Conservation (phyloP, 306 rosid species). For the Lablab purpureus region DNA sequence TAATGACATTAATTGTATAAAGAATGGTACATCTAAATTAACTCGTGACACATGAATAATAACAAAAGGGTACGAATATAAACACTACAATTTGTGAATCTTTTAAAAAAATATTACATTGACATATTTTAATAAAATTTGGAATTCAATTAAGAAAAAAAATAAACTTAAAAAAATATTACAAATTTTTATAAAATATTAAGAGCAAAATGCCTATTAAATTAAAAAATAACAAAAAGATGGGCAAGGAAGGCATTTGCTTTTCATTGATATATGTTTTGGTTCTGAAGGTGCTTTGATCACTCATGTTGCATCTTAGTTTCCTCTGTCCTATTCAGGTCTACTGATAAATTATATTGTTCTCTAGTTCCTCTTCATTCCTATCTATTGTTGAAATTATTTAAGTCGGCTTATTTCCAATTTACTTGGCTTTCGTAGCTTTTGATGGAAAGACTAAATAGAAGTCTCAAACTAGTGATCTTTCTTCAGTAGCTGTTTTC, state of each 20-base stretch:
- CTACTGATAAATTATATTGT: slow-evolving; percentile 26
- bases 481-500: slow-evolving; percentile 27
- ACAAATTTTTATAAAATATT: no score
- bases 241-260: neutral
- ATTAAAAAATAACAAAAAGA: slow-evolving; percentile 35
- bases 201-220: no score
- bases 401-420: slow-evolving; percentile 10
- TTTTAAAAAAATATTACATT: no score
- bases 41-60: no score
- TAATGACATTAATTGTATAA: no score
- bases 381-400: slow-evolving; percentile 30
- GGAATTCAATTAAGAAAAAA: no score
- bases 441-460: neutral
- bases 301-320: neutral
- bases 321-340: slow-evolving; percentile 11
- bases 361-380: neutral
- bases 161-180: no score
- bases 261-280: neutral
- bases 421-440: neutral
- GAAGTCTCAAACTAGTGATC: slow-evolving; percentile 19
- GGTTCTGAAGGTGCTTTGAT: slow-evolving; percentile 25
- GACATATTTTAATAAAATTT: no score
- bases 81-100: no score
- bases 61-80: no score
- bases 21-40: no score